Evolutionary conservation across 768 basidiomycete species (phyloP).

Genomic region (Austroboletus festivus): DNA sequence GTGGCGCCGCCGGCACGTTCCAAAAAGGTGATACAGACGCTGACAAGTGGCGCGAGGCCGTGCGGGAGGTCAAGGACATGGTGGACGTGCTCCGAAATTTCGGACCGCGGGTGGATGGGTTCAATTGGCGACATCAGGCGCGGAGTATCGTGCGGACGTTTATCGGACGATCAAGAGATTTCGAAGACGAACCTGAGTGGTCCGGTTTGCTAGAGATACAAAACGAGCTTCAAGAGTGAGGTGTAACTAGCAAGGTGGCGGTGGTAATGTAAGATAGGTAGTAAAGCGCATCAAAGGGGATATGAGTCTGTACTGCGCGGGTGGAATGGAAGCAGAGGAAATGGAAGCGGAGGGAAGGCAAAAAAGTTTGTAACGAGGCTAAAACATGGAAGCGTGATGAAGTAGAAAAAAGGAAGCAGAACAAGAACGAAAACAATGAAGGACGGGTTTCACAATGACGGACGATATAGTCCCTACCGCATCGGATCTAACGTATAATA

Average conservation of each 20-base stretch:
- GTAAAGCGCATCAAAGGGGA: not conserved
- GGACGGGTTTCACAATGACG: conserved; percentile 19
- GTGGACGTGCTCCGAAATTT: conserved; percentile 82
- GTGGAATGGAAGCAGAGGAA: not conserved
- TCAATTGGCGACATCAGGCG: conserved; percentile 83
- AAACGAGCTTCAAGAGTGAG: conserved; percentile 21
- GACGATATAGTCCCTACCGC: conserved; percentile 3
- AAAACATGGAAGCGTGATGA: conserved; percentile 14
- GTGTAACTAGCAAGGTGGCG: conserved; percentile 4
- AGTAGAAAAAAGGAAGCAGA: conserved; percentile 2
- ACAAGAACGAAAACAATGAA: too few relatives aligned
- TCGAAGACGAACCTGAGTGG: conserved; percentile 90
- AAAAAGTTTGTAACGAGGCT: conserved; percentile 3
- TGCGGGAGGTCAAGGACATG: conserved; percentile 76
- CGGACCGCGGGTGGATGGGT: conserved; percentile 60
- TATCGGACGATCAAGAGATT: conserved; percentile 80
- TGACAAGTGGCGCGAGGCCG: conserved; percentile 70
- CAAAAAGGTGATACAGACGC: conserved; percentile 68
- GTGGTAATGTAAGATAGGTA: conserved; percentile 18
- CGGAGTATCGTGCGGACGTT: conserved; percentile 87
- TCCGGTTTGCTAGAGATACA: conserved; percentile 58
- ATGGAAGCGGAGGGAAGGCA: not conserved
- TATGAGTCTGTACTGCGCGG: not conserved
- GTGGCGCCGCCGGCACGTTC: conserved; percentile 55
- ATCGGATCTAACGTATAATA: conserved; percentile 1